phyloP scores from a whole-genome alignment of 129 eudicot species.

The carrot (Daucus carota) region DNA sequence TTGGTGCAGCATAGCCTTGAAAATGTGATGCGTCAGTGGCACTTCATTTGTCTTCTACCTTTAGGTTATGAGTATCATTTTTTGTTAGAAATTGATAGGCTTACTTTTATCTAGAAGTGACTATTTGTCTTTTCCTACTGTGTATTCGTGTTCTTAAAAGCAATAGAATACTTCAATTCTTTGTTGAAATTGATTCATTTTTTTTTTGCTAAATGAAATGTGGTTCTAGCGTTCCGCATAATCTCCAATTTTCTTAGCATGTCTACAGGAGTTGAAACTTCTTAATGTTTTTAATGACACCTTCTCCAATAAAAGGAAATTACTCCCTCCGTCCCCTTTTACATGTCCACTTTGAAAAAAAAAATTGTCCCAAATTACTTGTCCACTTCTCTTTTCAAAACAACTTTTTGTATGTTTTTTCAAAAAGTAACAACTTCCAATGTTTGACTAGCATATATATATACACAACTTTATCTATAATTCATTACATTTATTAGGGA shows the following conservation, averaged over 20 bases:
- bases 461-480: too few species aligned
- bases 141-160: too few species aligned
- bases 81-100: background rate
- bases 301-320: too few species aligned
- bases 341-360: too few species aligned
- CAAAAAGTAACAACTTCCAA: too few species aligned
- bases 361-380: too few species aligned
- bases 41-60: background rate
- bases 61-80: background rate
- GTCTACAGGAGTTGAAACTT: background rate
- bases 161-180: background rate
- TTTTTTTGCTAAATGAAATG: background rate
- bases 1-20: slow-evolving; percentile 21
- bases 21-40: background rate
- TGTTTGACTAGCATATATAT: too few species aligned
- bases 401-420: too few species aligned
- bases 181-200: background rate
- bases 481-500: too few species aligned
- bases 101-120: slow-evolving; percentile 7
- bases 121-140: background rate
- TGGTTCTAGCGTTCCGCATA: background rate
- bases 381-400: too few species aligned
- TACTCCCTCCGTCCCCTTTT: too few species aligned
- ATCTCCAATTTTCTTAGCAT: background rate
- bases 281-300: background rate